Base-by-base conservation (phyloP, 2,329 filamentous ascomycete species). In the Neonectria neomacrospora region DNA sequence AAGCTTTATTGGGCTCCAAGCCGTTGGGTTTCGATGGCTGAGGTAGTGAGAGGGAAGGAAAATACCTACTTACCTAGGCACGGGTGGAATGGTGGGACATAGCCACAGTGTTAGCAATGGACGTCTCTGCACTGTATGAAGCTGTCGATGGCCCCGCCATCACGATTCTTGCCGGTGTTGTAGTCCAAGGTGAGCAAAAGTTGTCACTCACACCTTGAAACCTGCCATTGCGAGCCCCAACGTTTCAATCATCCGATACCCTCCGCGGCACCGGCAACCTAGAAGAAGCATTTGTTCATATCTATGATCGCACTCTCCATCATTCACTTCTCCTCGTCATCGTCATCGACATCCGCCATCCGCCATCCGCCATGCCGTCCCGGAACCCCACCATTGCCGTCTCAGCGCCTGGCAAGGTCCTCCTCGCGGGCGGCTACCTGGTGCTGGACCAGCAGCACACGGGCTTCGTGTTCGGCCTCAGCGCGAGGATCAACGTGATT, bases 371-470 rank as follows among this genome's bases (percentile, higher is more conserved):
- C 58, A 70, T 72, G 72, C 54, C 71, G 44, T 60, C 63, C 44
- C 63, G 64, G 34, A 75, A 78, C 73, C 76, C 77, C 65, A 80
- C 81, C 52, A 73, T 80, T 51, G 90, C 90, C 74, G 88, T 97
- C 69, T 98, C 96, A 67, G 95, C 96, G 22, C 96, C 96, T 18
- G 96, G 96, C 71, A 99, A 99, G 83, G 96, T 99, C 64, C 87
- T 99, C 68, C 87, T 98, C 57, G 93, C 95, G 4, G 96, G 96
- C 67, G 96, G 96, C 65, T 99, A 98, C 80, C 89, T 98, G 48
- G 95, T 97, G 22, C 89, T 99, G 48, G 95, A 98, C 81, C 89
- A 92, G 65, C 83, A 86, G 65, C 94, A 97, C 79, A 96, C 91
- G 3, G 95, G 90, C 28, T 80, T 93, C 58, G 86, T 93, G 65